phyloP scores from a whole-genome alignment of 176 grass and related monocot species.

The Saccharum officinarum region DNA sequence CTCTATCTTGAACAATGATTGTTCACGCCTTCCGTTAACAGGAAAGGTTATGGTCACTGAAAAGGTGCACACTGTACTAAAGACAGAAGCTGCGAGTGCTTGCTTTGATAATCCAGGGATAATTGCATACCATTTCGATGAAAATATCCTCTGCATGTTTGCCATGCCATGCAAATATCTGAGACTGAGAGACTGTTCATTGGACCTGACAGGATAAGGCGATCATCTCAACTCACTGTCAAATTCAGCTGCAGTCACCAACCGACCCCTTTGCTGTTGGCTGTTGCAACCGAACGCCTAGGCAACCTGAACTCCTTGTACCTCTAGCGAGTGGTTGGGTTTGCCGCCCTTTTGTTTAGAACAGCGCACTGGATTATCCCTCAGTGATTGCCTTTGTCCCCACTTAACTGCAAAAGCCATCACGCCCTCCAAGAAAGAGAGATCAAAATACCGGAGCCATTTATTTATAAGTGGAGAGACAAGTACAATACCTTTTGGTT shows the following conservation, averaged over 20 bases:
- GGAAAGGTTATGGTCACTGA: neutral
- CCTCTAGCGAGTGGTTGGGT: slow-evolving; percentile 19
- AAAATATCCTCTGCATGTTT: neutral
- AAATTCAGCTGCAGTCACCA: neutral
- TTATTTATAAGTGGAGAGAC: neutral
- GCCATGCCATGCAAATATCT: neutral
- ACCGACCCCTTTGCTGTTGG: neutral
- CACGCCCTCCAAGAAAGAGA: neutral
- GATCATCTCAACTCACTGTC: neutral
- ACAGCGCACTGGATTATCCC: neutral
- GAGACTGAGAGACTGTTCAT: neutral
- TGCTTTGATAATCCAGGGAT: neutral
- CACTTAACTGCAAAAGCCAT: neutral
- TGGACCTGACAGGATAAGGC: neutral
- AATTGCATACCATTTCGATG: neutral
- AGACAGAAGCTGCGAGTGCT: neutral
- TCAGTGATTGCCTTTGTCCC: neutral
- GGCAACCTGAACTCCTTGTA: slow-evolving; percentile 11
- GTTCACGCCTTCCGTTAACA: neutral
- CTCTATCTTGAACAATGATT: neutral
- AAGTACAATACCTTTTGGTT: neutral
- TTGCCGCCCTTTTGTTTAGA: neutral
- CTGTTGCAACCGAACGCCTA: slow-evolving; percentile 8
- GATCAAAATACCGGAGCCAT: neutral
- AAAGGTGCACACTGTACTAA: neutral